These are phyloP conservation scores for Schizochytrium sp. DNA, from an alignment of 108 stramenopile genomes.

Conservation along the genomic window DNA sequence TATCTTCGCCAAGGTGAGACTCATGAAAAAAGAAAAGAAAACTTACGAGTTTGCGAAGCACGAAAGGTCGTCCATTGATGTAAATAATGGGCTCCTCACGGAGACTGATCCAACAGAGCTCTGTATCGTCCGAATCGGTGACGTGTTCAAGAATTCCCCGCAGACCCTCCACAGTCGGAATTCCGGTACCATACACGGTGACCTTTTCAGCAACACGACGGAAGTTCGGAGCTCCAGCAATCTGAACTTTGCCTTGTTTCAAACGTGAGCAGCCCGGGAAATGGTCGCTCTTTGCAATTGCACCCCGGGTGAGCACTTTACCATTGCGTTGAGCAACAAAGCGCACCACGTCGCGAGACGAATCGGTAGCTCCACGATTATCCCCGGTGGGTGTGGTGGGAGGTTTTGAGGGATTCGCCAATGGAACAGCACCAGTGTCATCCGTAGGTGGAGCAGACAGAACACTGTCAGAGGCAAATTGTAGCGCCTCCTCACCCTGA, in stretches of 20 bases:
- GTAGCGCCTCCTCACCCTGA: conserved; percentile 30
- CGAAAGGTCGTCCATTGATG: conserved; percentile 57
- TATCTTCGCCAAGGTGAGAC: neutral
- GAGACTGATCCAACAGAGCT: conserved; percentile 45
- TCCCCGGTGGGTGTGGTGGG: conserved; percentile 20
- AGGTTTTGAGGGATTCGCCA: neutral
- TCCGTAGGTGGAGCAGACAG: conserved; percentile 43
- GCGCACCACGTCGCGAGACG: neutral
- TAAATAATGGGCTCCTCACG: conserved; percentile 58
- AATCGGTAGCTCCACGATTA: neutral
- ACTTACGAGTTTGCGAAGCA: conserved; percentile 42
- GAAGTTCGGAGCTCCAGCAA: conserved; percentile 44
- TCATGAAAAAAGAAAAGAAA: neutral
- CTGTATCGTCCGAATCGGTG: neutral
- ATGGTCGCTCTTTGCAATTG: conserved; percentile 44
- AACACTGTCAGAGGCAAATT: conserved; percentile 17
- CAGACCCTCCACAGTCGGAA: conserved; percentile 53
- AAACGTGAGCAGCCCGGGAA: conserved; percentile 53
- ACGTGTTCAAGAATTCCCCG: conserved; percentile 51
- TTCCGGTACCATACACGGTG: conserved; percentile 41
- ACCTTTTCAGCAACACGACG: conserved; percentile 8
- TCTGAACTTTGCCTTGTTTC: conserved; percentile 25
- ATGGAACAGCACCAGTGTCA: conserved; percentile 1
- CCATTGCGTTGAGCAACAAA: conserved; percentile 43
- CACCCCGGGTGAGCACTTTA: conserved; percentile 45